Evolutionary conservation across 768 basidiomycete genomes (phyloP).

Genomic region (Suillus brevipes): DNA sequence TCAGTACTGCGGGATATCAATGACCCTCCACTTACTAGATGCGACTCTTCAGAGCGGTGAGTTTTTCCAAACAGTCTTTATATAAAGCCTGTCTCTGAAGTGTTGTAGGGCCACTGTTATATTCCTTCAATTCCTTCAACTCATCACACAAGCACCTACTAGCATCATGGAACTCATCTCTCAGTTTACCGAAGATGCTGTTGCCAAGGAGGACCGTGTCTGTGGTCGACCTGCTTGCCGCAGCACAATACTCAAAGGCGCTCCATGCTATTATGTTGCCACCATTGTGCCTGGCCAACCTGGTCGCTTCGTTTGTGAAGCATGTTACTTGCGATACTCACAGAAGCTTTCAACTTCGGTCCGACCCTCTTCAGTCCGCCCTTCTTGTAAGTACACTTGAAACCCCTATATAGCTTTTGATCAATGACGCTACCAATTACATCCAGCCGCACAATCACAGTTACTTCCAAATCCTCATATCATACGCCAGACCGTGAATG

Average conservation of each 20-base stretch:
- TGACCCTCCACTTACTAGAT: no score
- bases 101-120: background rate
- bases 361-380: background rate
- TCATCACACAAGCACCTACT: background rate
- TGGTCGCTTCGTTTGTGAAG: conserved; percentile 5
- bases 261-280: conserved; percentile 9
- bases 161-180: background rate
- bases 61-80: background rate
- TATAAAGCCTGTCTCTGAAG: background rate
- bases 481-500: conserved; percentile 6
- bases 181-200: conserved; percentile 13
- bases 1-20: background rate
- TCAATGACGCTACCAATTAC: background rate
- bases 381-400: background rate
- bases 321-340: conserved; percentile 5
- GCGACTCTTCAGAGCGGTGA: background rate
- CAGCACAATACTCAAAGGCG: conserved; percentile 4
- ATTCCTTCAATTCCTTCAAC: background rate
- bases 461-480: background rate
- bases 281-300: conserved; percentile 1
- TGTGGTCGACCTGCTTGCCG: conserved; percentile 2
- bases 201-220: conserved; percentile 3
- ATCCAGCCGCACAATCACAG: background rate
- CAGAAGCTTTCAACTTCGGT: conserved; percentile 2
- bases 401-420: background rate